Evolutionary conservation across 1,284 basidiomycete genomes (phyloP).

Genomic region (Fistulinella staudtii): DNA sequence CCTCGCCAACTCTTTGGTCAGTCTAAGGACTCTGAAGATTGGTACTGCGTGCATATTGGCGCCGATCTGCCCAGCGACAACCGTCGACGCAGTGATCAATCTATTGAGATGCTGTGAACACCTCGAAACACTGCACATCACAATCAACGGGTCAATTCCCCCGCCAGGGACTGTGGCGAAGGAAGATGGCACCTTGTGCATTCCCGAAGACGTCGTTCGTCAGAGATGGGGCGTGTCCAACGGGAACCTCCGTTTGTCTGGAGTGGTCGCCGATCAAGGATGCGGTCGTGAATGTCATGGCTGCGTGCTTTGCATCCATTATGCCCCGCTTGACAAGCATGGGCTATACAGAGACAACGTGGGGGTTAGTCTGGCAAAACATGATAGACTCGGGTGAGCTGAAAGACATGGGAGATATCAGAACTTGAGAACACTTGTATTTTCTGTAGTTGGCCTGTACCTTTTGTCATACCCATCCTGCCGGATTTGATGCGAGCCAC

Average conservation of each 20-base stretch:
- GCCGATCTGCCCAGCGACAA: conserved; percentile 8
- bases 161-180: no score
- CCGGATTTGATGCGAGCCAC: no score
- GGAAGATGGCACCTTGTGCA: no score
- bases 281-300: neutral
- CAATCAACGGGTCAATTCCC: conserved; percentile 13
- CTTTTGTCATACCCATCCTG: no score
- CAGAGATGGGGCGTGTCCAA: conserved; percentile 10
- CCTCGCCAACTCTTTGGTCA: conserved; percentile 8
- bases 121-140: conserved; percentile 16
- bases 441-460: no score
- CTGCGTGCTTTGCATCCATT: conserved; percentile 7
- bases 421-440: no score
- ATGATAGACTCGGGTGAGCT: no score
- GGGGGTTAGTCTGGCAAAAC: no score
- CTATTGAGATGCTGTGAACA: conserved; percentile 10
- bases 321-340: no score
- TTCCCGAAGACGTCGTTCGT: no score
- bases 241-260: conserved; percentile 5
- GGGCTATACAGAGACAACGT: no score
- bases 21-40: conserved; percentile 14
- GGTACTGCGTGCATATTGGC: conserved; percentile 7
- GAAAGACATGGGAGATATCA: no score
- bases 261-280: conserved; percentile 15
- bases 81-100: conserved; percentile 9